A percentile compares a stretch with the other conserved stretches of the same genome.
phyloP scores from a whole-genome alignment of 2,329 filamentous ascomycete species.

The Sclerotinia trifoliorum region DNA sequence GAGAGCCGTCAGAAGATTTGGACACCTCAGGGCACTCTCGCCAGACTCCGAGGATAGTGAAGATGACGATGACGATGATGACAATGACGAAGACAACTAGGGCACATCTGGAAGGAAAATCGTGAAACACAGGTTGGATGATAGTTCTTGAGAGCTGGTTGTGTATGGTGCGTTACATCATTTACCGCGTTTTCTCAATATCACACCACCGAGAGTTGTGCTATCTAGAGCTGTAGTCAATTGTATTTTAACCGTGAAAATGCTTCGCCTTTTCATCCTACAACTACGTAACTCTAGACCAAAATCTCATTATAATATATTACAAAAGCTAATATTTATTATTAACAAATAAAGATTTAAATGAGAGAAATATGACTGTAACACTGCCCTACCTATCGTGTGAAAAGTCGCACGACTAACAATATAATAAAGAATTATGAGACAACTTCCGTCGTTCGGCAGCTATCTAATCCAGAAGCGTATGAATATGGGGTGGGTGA shows the following conservation, averaged over 20 bases:
- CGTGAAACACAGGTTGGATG: background rate
- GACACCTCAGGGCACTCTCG: too few species aligned
- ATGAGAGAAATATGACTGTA: background rate
- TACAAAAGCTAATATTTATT: too few species aligned
- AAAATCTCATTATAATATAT: too few species aligned
- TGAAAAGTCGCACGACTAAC: background rate
- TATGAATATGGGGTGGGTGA: background rate
- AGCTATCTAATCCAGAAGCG: background rate
- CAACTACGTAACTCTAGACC: background rate
- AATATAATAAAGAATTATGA: background rate
- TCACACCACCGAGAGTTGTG: background rate
- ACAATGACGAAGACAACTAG: background rate
- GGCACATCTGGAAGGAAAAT: background rate
- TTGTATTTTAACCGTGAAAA: background rate
- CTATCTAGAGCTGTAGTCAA: background rate
- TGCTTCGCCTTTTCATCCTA: background rate
- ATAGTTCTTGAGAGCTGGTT: background rate
- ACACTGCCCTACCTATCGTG: background rate
- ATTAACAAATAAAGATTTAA: too few species aligned
- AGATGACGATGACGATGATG: background rate
- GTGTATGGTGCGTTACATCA: background rate
- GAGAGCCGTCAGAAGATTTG: background rate
- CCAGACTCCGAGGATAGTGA: background rate
- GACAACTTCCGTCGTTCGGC: background rate
- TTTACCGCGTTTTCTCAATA: background rate